Base-by-base conservation (phyloP, 805 yeast genomes). In the Metschnikowia reukaufii region DNA sequence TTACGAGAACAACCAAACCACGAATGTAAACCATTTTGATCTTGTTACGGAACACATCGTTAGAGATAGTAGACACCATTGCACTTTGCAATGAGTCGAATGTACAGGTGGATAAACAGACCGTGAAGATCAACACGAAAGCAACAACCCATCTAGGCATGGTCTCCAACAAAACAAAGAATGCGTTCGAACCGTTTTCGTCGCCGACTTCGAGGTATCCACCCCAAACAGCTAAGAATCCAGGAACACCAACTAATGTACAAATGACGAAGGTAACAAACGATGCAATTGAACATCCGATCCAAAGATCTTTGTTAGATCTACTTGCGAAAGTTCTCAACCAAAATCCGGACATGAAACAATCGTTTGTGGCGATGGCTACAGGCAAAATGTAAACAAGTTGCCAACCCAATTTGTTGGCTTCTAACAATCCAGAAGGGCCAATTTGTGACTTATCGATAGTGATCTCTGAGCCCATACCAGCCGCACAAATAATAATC, bases 301-400 rank as follows among this genome's bases (percentile, higher is more conserved):
- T 78, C 64, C 78, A 64, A 57, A 91, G 74, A 60, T 90, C 96
- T 54, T 73, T 79, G 66, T 90, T 81, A 7, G 88, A 71, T 53
- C 80, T 81, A 6, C 96, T 84, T 5, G 98, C 96, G 72, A 91
- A 91, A 0, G 98, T 88, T 60, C 98, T 76, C 50, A 91, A 70
- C 98, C 98, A 91, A 64, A 91, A 90, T 0, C 96, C 96, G 27
- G 96, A 79, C 76, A 91, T 70, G 67, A 91, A 91, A 62, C 91
- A 81, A 62, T 89, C 96, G 60, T 91, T 91, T 29, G 97, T 87
- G 47, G 89, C 78, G 60, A 91, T 86, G 21, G 97, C 97, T 27
- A 91, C 84, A 6, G 84, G 78, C 54, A 91, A 72, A 52, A 91
- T 90, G 63, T 89, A 91, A 29, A 91, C 64, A 53, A 91, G 76